Base-by-base conservation (phyloP, 1,284 basidiomycete genomes). In the Pascua guehoae region DNA sequence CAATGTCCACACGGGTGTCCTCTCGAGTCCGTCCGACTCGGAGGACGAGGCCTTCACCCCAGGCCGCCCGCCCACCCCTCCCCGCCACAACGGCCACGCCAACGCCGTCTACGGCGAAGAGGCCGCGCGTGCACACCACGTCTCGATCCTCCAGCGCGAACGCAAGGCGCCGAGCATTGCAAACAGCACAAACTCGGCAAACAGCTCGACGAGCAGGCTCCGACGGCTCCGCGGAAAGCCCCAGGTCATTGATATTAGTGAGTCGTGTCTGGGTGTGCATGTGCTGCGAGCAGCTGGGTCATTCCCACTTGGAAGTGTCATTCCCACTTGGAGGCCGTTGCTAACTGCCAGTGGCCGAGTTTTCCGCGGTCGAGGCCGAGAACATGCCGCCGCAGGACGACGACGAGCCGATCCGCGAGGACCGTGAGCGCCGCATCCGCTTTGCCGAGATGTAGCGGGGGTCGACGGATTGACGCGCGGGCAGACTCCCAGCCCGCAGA, bases 341-440 rank as follows among this genome's bases (percentile, higher is more conserved):
- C 24, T 32, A 32, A 32, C 24, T 32, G 36, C 12, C 51, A 64
- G 62, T 69, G 67, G 58, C 67, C 47, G 71, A 73, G 54, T 66
- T 69, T 49, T 61, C 53, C 46, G 58, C 62, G 14, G 40, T 59
- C 41, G 63, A 65, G 48, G 63, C 59, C 17, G 66, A 62, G 47
- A 41, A 41, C 49, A 56, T 49, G 51, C 56, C 61, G 32, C 51
- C 46, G 1, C 42, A 38, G 12, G 49, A 47, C n/a, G 61, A 56
- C 12, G 66, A 67, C 43, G 66, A 67, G 47, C 66, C 61, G 16
- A 65, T 73, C 53, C 61, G 62, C 32, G 68, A 71, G 24, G 62
- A 69, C 52, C 60, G 71, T 47, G 63, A 68, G 24, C 51, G 66
- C 14, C 64, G 61, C 5, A 71, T 73, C 54, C 62, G 71, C 39